phyloP scores from a whole-genome alignment of 257 asterid genomes.

The Gynochthodes officinalis region DNA sequence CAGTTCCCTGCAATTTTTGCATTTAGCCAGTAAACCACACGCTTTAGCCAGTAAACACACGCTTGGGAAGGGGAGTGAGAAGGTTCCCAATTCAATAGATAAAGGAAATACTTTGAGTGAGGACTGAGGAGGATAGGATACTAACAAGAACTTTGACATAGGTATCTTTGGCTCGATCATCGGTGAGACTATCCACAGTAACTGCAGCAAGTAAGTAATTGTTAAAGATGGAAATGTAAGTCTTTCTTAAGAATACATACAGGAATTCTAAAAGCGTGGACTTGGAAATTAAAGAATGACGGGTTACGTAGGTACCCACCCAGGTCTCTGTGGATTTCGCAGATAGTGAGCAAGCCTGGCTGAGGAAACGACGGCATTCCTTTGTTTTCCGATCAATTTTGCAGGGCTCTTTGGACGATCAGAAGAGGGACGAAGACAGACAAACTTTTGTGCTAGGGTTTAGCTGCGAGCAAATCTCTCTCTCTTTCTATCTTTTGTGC shows the following conservation, averaged over 20 bases:
- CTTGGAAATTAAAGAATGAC: too few relatives aligned
- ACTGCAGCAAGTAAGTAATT: slow-evolving; percentile 39
- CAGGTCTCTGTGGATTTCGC: slow-evolving; percentile 87
- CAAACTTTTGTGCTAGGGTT: too few relatives aligned
- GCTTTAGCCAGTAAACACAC: neutral
- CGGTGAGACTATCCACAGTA: slow-evolving; percentile 63
- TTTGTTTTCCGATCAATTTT: neutral
- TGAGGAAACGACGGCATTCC: slow-evolving; percentile 81
- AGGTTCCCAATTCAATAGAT: neutral
- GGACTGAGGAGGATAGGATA: neutral
- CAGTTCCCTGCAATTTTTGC: slow-evolving; percentile 81
- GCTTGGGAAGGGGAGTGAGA: too few relatives aligned
- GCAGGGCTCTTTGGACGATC: too few relatives aligned
- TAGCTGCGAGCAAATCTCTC: too few relatives aligned
- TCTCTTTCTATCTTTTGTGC: neutral
- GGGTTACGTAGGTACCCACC: slow-evolving; percentile 25
- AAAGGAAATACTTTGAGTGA: neutral
- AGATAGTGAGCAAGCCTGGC: slow-evolving; percentile 79
- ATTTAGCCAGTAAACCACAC: too few relatives aligned
- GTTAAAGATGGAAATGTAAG: slow-evolving; percentile 1
- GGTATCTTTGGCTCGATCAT: slow-evolving; percentile 72
- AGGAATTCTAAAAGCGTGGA: neutral
- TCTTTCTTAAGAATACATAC: too few relatives aligned
- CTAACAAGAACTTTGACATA: slow-evolving; percentile 72
- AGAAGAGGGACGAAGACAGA: too few relatives aligned